Evolutionary conservation across 2,329 filamentous ascomycete species (phyloP), one percentile per base, ranked within the genome.

Genomic region (Pseudocercospora macadamiae): DNA sequence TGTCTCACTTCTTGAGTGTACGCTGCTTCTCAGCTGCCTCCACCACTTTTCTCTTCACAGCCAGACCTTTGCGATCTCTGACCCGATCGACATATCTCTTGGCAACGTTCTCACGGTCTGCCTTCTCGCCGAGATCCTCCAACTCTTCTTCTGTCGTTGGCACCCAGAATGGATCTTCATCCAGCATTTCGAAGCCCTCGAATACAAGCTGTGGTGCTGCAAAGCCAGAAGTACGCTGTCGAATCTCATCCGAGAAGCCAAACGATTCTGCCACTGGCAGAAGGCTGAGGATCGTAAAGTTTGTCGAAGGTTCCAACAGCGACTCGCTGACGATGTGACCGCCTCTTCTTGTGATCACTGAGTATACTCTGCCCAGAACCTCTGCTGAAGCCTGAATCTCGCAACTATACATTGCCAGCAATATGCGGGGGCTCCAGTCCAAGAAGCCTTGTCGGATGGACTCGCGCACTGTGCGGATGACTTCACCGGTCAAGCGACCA

Each of bases 161-260:
- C 47, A 96, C 92, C 95, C 95, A 99, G 79, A 96, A 96, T 0
- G 95, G 95, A 79, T 99, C 95, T 76, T 97, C 89, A 73, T 97
- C 92, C 2, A 97, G 81, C 67, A 96, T 85, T 75, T 97, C 91
- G 71, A 93, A 99, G 0, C 95, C 95, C 6, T 90, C 86, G 73
- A 97, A 99, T 61, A 96, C 89, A 34, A 99, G 82, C 80, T 97
- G 95, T 51, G 95, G 95, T 69, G 91, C 89, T 0, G 95, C 95
- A 2, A 90, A 91, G 2, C 95, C 95, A 5, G 88, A 92, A 0
- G 92, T 96, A 5, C 93, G 85, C 78, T 97, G 97, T 59, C 95
- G 87, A 78, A 99, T 97, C 76, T 99, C 95, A 72, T 97, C 95
- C 3, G 86, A 86, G 78, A 99, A 99, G 1, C 95, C 95, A 73